Base-by-base conservation (phyloP, 202 grass and related monocot species). In the Setaria viridis region DNA sequence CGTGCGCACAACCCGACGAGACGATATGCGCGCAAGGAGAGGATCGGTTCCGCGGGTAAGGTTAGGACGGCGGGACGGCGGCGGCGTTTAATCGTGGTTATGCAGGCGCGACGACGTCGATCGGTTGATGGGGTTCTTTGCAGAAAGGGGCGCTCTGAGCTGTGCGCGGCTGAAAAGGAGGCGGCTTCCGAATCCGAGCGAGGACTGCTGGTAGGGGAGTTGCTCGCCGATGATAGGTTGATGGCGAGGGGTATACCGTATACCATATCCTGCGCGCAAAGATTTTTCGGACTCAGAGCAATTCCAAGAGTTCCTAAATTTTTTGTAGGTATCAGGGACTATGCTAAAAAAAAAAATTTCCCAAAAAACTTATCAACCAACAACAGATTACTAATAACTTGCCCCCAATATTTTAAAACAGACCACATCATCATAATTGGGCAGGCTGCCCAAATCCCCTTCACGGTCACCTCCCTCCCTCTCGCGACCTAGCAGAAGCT, bases 171-270 rank as follows among this genome's bases (percentile, higher is more conserved):
- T 39, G 70, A 76, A 59, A 37, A 46, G 67, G 48, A 29, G 54
- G 21, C 16, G 41, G 8, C 65, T 59, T 39, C 82, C 51, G 15
- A 16, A 15, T 46, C 49, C 21, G 62, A 37, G 37, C 17, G 56
- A 67, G 78, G 12, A 67, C 30, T 48, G 12, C 46, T 11, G 1
- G 11, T 12, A 11, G 55, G 9, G 49, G 21, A 41, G 41, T 62
- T 70, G 85, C 85, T 82, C 8, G 62, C 47, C 57, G 58, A 32
- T 48, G 74, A 62, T 4, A 20, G 6, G 32, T n/a, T 74, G 68
- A 74, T 74, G 56, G 47, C 17, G 68, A 64, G 20, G 46, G 58
- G 21, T 4, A 4, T 8, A 66, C 4, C 32, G 21, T 4, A 4
- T 8, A 66, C 4, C 32, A 16, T 11, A 69, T 8, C n/a, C n/a